Conservation (phyloP, 1,139 yeast species). For the Lodderomyces jiufengensis region DNA sequence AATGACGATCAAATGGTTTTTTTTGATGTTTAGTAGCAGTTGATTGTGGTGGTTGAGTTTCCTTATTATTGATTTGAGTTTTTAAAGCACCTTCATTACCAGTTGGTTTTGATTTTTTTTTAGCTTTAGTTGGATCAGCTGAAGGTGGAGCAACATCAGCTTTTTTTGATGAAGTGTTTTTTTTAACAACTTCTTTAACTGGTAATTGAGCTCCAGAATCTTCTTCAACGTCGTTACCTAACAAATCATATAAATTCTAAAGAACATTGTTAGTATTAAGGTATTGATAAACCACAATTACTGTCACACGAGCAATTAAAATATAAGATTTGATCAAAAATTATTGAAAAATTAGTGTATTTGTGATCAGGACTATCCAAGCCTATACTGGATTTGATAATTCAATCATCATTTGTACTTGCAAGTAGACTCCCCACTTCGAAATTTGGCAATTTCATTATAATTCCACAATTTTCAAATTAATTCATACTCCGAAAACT, state of each 20-base stretch:
- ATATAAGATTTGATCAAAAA: no score
- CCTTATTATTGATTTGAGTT: conserved; percentile 72
- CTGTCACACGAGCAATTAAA: conserved; percentile 7
- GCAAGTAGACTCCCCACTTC: no score
- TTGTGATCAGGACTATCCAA: no score
- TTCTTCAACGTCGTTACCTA: conserved; percentile 79
- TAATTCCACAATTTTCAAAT: no score
- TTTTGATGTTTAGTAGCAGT: conserved; percentile 56
- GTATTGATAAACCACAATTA: conserved; percentile 1
- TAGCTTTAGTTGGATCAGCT: conserved; percentile 79
- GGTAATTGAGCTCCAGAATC: conserved; percentile 49
- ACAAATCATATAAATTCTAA: conserved; percentile 48
- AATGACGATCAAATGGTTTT: conserved; percentile 76
- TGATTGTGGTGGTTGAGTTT: conserved; percentile 55
- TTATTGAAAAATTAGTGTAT: no score
- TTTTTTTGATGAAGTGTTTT: conserved; percentile 84
- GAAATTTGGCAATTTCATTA: no score
- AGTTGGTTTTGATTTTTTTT: conserved; percentile 68
- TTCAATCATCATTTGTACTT: no score
- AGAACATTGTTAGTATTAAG: conserved; percentile 5
- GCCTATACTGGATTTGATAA: no score
- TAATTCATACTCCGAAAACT: no score
- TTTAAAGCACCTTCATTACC: conserved; percentile 92
- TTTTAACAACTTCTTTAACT: conserved; percentile 77
- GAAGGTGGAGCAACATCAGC: conserved; percentile 79